These are phyloP conservation scores for Yarrowia sp. DNA, from an alignment of 805 yeast species.

Conservation along the genomic window DNA sequence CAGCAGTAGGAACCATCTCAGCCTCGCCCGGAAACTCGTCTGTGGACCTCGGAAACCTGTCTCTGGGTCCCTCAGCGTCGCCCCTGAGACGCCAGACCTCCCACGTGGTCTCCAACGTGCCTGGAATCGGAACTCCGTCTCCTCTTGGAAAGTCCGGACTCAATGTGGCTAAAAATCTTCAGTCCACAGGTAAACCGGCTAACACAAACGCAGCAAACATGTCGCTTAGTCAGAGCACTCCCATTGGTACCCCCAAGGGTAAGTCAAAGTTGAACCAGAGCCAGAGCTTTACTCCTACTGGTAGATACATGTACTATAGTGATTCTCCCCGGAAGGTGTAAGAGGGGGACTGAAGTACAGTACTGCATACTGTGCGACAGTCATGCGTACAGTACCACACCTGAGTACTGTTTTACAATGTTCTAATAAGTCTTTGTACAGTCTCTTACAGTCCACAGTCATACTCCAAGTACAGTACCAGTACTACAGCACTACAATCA, in stretches of 20 bases:
- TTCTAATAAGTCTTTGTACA: no score
- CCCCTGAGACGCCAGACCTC: neutral
- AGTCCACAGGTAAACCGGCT: neutral
- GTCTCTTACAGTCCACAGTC: no score
- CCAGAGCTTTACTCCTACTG: slow-evolving; percentile 29
- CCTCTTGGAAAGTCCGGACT: slow-evolving; percentile 14
- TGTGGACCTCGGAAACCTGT: slow-evolving; percentile 6
- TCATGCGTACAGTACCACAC: no score
- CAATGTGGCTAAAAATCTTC: neutral
- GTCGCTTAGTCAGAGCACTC: slow-evolving; percentile 4
- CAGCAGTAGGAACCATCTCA: slow-evolving; percentile 17
- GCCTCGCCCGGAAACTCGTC: slow-evolving; percentile 28
- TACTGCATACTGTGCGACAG: no score
- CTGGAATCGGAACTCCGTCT: neutral
- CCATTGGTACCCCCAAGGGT: slow-evolving; percentile 9
- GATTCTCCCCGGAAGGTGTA: slow-evolving; percentile 26
- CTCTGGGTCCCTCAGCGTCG: neutral
- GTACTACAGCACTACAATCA: no score
- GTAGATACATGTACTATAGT: slow-evolving; percentile 29
- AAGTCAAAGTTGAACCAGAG: neutral
- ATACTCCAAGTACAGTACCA: no score
- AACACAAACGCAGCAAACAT: neutral
- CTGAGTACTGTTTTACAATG: no score
- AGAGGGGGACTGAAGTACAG: no score
- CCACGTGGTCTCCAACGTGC: neutral